Evolutionary conservation across 192 early-diverging fungal genomes (phyloP), one percentile per base, ranked within the genome.

Genomic region (Podila clonocystis): DNA sequence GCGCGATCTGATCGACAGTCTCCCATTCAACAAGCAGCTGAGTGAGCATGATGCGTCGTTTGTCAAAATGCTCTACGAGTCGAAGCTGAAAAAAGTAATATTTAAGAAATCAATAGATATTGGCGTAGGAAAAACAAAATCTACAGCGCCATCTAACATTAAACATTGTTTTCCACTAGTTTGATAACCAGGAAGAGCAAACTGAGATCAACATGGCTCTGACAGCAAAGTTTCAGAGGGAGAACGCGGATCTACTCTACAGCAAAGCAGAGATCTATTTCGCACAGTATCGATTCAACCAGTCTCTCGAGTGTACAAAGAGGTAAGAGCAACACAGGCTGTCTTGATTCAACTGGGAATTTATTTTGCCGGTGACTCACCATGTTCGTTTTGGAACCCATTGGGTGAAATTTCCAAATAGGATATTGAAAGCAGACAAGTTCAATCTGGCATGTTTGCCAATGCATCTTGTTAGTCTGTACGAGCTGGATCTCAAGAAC

Each of bases 381-480:
- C 55, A 28, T 50, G 26, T 65, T 65, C 50, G 2, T 65, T 65
- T 36, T 31, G 31, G 31, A 31, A 31, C 31, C 5, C 31, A 5
- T 31, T 38, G 36, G 41, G 41, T 15, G 41, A 3, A 17, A 45
- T 45, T 38, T 38, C 8, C 38, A 20, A 34, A 48, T 62, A 94
- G 94, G 52, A 88, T 96, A 55, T 74, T 89, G 58, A 74, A 85
- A 52, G 57, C 73, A 12, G 91, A 94, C 73, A 84, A 84, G 20
- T 85, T 85, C 67, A 91, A 94, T 74, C 73, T 79, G 50, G 68
- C 82, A 3, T 83, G 84, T 52, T 85, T 96, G 22, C 87, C 91
- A 4, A 83, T 87, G 20, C 91, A 94, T 60, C 64, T 93, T n/a
- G 82, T 89, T 2, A 91, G 91, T 68, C 84, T 97, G 3, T 88